phyloP scores from a whole-genome alignment of 495 filamentous ascomycete genomes.

The Beverwykella pulmonaria region DNA sequence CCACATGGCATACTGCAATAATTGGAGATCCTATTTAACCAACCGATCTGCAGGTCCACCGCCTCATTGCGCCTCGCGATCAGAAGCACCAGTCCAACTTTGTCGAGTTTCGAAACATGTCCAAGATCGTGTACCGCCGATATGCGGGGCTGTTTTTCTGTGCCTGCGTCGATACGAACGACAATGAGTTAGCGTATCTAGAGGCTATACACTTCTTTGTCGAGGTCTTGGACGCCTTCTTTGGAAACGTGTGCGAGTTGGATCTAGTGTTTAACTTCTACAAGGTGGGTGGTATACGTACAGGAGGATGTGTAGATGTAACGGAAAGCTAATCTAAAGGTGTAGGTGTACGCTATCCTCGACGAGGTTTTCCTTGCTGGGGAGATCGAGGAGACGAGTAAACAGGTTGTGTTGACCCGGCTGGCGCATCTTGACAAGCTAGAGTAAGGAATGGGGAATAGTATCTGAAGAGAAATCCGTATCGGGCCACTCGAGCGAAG shows the following conservation, averaged over 20 bases:
- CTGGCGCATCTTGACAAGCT: slow-evolving; percentile 96
- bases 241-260: slow-evolving; percentile 98
- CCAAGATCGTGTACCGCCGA: slow-evolving; percentile 91
- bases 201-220: slow-evolving; percentile 99
- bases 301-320: neutral
- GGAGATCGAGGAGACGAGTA: slow-evolving; percentile 97
- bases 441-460: slow-evolving; percentile 59
- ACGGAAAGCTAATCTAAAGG: neutral
- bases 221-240: slow-evolving; percentile 96
- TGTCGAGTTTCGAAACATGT: slow-evolving; percentile 84
- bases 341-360: slow-evolving; percentile 93
- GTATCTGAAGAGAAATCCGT: neutral
- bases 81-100: slow-evolving; percentile 99
- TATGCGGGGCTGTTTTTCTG: slow-evolving; percentile 99
- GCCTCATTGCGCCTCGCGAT: slow-evolving; percentile 93
- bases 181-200: slow-evolving; percentile 95
- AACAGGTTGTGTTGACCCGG: slow-evolving; percentile 93
- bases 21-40: slow-evolving; percentile 16
- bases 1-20: slow-evolving; percentile 10
- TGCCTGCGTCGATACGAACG: slow-evolving; percentile 97
- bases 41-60: slow-evolving; percentile 70
- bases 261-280: slow-evolving; percentile 99
- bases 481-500: neutral
- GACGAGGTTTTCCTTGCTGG: slow-evolving; percentile 97
- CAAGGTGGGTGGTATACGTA: slow-evolving; percentile 57